These are phyloP conservation scores for Datura wrightii DNA, from an alignment of 257 asterid genomes.

Conservation along the genomic window DNA sequence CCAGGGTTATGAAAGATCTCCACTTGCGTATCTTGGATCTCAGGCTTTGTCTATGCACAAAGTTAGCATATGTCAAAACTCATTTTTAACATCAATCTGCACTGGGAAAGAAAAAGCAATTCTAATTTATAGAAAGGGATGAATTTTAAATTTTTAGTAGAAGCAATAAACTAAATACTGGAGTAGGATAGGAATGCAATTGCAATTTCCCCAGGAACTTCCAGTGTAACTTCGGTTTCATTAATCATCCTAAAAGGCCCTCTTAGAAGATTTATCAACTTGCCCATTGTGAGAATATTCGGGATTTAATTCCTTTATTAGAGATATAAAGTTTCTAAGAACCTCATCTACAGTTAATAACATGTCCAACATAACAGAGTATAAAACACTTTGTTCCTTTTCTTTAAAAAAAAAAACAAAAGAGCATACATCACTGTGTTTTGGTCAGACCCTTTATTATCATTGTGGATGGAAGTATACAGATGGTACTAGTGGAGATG, in stretches of 20 bases:
- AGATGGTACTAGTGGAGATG: background rate
- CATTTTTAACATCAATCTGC: too few relatives aligned
- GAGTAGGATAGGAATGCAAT: background rate
- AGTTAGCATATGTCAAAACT: background rate
- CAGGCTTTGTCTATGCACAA: background rate
- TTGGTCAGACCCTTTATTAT: background rate
- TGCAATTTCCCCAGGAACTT: background rate
- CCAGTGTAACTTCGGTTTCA: background rate
- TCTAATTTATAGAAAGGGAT: background rate
- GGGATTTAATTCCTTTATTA: background rate
- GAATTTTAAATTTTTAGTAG: background rate
- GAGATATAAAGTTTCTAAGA: too few relatives aligned
- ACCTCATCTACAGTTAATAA: background rate
- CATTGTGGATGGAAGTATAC: background rate
- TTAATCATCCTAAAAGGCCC: background rate
- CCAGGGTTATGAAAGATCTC: conserved; percentile 1
- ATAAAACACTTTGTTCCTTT: background rate
- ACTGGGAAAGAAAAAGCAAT: background rate
- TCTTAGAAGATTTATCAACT: background rate
- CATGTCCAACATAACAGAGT: background rate
- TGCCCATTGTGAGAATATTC: background rate
- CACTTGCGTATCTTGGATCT: background rate
- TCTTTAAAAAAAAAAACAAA: too few relatives aligned
- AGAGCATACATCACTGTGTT: background rate
- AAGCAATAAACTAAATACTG: conserved; percentile 7